These are phyloP conservation scores for Colletotrichum orchidophilum DNA, from an alignment of 2,329 filamentous ascomycete genomes.

Conservation along the genomic window DNA sequence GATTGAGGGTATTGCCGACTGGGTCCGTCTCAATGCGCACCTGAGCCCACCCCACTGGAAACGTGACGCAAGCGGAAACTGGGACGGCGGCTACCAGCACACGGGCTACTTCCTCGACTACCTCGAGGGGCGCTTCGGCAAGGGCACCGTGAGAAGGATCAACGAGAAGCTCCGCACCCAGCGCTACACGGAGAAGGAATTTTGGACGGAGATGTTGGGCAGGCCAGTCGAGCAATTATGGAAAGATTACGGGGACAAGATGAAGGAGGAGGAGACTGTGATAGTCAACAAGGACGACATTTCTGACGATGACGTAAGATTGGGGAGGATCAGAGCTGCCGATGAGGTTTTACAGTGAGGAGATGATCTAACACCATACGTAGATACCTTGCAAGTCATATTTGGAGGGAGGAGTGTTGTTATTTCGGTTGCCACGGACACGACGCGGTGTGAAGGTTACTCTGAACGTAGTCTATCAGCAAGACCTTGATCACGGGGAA, in stretches of 20 bases:
- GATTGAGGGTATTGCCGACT: slow-evolving; percentile 93
- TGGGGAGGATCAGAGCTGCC: slow-evolving; percentile 21
- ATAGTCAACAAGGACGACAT: slow-evolving; percentile 38
- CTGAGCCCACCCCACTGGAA: slow-evolving; percentile 88
- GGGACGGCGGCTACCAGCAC: slow-evolving; percentile 90
- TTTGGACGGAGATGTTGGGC: slow-evolving; percentile 78
- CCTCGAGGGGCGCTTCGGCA: slow-evolving; percentile 74
- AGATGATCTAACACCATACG: not conserved
- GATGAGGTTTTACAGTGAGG: slow-evolving; percentile 2
- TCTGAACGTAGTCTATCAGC: not conserved
- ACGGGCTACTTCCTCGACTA: slow-evolving; percentile 93
- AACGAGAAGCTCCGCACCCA: slow-evolving; percentile 73
- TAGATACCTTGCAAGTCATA: not conserved
- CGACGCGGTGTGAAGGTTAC: not conserved
- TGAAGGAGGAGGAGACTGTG: slow-evolving; percentile 36
- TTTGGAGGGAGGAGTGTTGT: not conserved
- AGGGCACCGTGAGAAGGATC: slow-evolving; percentile 67
- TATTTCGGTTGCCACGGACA: not conserved
- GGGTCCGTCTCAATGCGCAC: slow-evolving; percentile 80
- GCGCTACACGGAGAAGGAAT: slow-evolving; percentile 69
- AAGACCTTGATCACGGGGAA: not conserved
- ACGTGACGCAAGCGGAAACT: slow-evolving; percentile 64
- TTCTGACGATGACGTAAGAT: slow-evolving; percentile 33
- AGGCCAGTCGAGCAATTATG: slow-evolving; percentile 75
- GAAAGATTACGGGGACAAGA: slow-evolving; percentile 70